Evolutionary conservation across 2,329 filamentous ascomycete genomes (phyloP).

Genomic region (Claviceps sp.): DNA sequence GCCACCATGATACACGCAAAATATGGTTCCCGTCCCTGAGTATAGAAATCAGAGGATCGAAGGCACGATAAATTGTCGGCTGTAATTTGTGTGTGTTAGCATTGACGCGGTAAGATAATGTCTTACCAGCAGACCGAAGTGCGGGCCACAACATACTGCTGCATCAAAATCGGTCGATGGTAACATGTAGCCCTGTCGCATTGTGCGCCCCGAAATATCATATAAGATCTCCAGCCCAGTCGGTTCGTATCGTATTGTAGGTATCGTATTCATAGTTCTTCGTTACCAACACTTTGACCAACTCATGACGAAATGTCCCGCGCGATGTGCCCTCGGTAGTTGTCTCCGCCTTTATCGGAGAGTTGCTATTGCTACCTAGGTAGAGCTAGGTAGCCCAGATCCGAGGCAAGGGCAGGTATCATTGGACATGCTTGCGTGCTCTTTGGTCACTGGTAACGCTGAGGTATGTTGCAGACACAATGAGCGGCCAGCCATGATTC

Average conservation of each 20-base stretch:
- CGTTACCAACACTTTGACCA: neutral
- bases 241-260: neutral
- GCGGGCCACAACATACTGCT: conserved; percentile 1
- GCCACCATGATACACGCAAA: neutral
- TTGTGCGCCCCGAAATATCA: neutral
- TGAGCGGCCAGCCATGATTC: too few relatives aligned
- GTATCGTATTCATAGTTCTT: neutral
- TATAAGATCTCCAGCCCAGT: neutral
- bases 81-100: neutral
- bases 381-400: too few relatives aligned
- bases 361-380: too few relatives aligned
- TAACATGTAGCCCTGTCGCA: neutral
- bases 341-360: too few relatives aligned
- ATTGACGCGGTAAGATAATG: too few relatives aligned
- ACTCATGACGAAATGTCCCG: neutral
- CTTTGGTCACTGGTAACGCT: too few relatives aligned
- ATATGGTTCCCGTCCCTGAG: neutral
- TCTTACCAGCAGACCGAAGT: neutral
- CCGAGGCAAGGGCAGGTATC: too few relatives aligned
- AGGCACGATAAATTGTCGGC: too few relatives aligned
- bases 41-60: too few relatives aligned
- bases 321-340: neutral
- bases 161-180: neutral
- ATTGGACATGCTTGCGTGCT: too few relatives aligned
- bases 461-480: too few relatives aligned